Percentiles rank a stretch among this genome's conserved stretches.
Evolutionary conservation across 2,329 filamentous ascomycete genomes (phyloP).

Genomic region (Aspergillus clavatus): DNA sequence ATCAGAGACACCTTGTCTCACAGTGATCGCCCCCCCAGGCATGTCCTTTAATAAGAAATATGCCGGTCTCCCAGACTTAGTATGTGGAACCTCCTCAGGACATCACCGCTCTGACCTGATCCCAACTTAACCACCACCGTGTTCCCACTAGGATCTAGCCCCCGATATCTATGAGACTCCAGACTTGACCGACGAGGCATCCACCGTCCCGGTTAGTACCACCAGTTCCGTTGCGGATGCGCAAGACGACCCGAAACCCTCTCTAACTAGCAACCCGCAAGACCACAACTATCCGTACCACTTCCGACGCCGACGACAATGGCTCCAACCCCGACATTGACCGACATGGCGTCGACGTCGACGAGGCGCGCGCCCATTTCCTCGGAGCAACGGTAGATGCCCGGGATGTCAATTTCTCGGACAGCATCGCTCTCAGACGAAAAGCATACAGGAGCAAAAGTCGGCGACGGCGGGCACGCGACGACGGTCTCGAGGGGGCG

Average conservation of each 20-base stretch:
- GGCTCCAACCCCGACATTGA: constrained; percentile 59
- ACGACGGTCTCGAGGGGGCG: constrained; percentile 53
- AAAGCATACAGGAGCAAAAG: constrained; percentile 77
- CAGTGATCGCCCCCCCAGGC: constrained; percentile 8
- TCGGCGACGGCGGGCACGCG: constrained; percentile 53
- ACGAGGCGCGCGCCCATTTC: constrained; percentile 77
- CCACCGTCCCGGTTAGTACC: constrained; percentile 67
- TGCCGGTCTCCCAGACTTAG: constrained; percentile 72
- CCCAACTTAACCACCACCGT: constrained; percentile 4
- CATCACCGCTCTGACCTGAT: not conserved
- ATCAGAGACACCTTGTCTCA: no score
- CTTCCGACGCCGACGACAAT: constrained; percentile 55
- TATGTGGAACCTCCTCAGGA: constrained; percentile 38
- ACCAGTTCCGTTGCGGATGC: no score
- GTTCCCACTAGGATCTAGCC: constrained; percentile 66
- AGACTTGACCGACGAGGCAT: constrained; percentile 83
- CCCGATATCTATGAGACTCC: constrained; percentile 97
- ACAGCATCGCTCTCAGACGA: constrained; percentile 75
- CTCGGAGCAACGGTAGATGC: constrained; percentile 70
- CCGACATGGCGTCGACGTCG: constrained; percentile 67
- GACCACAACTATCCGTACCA: constrained; percentile 53
- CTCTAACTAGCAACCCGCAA: constrained; percentile 46
- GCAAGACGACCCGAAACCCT: no score
- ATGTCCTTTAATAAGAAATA: constrained; percentile 81
- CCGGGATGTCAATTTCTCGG: constrained; percentile 78